Conservation (phyloP, 306 rosid genomes). For the Urtica urens region DNA sequence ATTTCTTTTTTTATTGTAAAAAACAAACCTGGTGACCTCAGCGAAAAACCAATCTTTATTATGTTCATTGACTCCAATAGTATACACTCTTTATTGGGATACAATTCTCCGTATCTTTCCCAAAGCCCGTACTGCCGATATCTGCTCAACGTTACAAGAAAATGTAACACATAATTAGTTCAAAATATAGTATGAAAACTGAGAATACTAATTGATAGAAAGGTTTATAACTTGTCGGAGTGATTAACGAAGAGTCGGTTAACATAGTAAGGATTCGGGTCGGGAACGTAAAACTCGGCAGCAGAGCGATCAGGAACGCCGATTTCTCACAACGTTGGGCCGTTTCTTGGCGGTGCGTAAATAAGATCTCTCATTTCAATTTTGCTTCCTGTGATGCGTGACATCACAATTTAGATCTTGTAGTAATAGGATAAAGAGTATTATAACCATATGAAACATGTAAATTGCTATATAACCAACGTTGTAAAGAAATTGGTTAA, state of each 20-base stretch:
- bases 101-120: slow-evolving; percentile 32
- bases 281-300: slow-evolving; percentile 65
- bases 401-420: not conserved
- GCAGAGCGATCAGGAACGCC: slow-evolving; percentile 73
- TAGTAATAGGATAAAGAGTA: too few relatives aligned
- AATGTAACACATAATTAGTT: too few relatives aligned
- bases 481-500: too few relatives aligned
- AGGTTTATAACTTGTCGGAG: slow-evolving; percentile 41
- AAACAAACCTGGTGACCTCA: slow-evolving; percentile 26
- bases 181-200: too few relatives aligned
- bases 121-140: slow-evolving; percentile 40
- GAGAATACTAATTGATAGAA: not conserved
- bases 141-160: too few relatives aligned
- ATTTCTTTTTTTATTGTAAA: too few relatives aligned
- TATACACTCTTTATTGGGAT: slow-evolving; percentile 27
- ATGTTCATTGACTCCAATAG: slow-evolving; percentile 19
- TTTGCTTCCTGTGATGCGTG: slow-evolving; percentile 29
- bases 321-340: slow-evolving; percentile 76
- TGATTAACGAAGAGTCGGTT: slow-evolving; percentile 61
- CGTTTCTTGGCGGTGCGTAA: slow-evolving; percentile 61
- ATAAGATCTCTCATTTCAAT: slow-evolving; percentile 42
- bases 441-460: too few relatives aligned
- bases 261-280: slow-evolving; percentile 52
- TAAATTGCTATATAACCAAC: too few relatives aligned
- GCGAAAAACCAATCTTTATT: slow-evolving; percentile 33